Percentiles rank a stretch among this genome's conserved stretches.
phyloP scores from a whole-genome alignment of 331 rosid species.

The Ulmus americana region DNA sequence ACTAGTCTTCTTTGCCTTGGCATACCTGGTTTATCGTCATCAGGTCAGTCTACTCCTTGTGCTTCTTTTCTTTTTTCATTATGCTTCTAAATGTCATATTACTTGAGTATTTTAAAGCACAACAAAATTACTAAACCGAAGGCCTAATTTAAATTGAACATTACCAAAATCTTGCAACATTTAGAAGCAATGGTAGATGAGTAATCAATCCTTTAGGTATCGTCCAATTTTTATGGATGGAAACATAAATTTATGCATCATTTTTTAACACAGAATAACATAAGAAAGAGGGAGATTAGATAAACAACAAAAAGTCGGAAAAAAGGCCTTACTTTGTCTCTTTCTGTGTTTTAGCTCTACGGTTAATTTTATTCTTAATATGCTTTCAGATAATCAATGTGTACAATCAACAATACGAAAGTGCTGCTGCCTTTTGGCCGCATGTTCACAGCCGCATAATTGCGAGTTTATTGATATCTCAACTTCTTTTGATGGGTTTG shows the following conservation, averaged over 20 bases:
- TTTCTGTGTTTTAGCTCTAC: neutral
- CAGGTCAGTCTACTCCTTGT: constrained; percentile 53
- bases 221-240: too few relatives aligned
- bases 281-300: neutral
- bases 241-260: too few relatives aligned
- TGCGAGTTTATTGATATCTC: constrained; percentile 88
- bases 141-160: too few relatives aligned
- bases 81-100: neutral
- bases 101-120: too few relatives aligned
- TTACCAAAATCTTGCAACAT: too few relatives aligned
- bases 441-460: constrained; percentile 89
- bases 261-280: too few relatives aligned
- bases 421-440: constrained; percentile 98
- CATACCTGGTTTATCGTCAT: constrained; percentile 95
- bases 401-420: constrained; percentile 84
- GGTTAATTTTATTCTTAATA: constrained; percentile 1
- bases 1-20: constrained; percentile 83
- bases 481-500: constrained; percentile 79
- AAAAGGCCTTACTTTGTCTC: neutral
- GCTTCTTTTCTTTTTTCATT: constrained; percentile 1
- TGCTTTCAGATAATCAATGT: constrained; percentile 78
- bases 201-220: too few relatives aligned
- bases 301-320: neutral
- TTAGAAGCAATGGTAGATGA: too few relatives aligned
- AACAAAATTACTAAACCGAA: neutral